Evolutionary conservation across 768 basidiomycete genomes (phyloP).

Genomic region (Galerina sulciceps): DNA sequence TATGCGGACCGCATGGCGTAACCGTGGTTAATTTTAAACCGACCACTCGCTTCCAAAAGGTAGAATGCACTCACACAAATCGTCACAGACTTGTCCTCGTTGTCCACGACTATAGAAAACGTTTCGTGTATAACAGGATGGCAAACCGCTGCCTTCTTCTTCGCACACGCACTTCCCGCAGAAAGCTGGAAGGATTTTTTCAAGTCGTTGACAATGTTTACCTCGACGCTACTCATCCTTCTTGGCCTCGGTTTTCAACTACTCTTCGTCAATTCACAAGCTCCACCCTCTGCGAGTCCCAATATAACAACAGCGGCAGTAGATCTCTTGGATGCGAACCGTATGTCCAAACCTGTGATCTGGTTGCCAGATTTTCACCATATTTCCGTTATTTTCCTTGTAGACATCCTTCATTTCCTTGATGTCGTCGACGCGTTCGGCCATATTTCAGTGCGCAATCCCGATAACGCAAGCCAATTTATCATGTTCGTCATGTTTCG

Average conservation of each 20-base stretch:
- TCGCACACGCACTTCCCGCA: no score
- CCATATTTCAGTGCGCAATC: constrained; percentile 21
- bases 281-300: background rate
- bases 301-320: constrained; percentile 6
- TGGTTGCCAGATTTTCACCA: background rate
- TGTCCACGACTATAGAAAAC: background rate
- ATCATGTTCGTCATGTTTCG: constrained; percentile 14
- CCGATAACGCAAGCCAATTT: constrained; percentile 25
- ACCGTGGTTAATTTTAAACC: no score
- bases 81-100: background rate
- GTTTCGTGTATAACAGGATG: background rate
- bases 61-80: background rate
- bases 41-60: no score
- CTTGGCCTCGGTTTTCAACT: background rate
- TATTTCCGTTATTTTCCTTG: background rate
- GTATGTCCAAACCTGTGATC: background rate
- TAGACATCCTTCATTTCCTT: constrained; percentile 24
- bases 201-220: background rate
- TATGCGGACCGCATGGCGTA: no score
- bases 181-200: background rate
- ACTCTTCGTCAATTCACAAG: background rate
- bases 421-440: constrained; percentile 24
- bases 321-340: constrained; percentile 12
- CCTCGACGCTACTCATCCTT: background rate
- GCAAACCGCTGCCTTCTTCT: no score